phyloP scores from a whole-genome alignment of 2,329 filamentous ascomycete species.

The Blumeria hordei region DNA sequence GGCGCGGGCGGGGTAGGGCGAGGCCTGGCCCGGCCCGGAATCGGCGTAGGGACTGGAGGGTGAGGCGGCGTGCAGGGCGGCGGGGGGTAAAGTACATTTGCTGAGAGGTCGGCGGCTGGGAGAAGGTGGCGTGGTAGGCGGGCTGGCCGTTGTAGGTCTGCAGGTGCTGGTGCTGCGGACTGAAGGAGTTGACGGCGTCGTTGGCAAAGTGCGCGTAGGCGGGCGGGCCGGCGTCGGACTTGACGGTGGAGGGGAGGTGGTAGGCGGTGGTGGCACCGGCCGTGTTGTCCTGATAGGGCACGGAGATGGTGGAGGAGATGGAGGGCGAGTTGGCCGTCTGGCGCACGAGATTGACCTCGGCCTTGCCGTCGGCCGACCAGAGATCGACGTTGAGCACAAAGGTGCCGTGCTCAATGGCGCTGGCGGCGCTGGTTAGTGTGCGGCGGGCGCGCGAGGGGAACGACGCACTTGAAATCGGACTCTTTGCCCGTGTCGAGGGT shows the following conservation, averaged over 20 bases:
- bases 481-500: slow-evolving; percentile 52
- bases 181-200: not conserved
- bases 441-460: not conserved
- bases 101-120: slow-evolving; percentile 16
- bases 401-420: slow-evolving; percentile 43
- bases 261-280: slow-evolving; percentile 7
- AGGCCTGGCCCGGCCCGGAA: slow-evolving; percentile 3
- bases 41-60: slow-evolving; percentile 2
- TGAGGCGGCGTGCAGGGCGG: slow-evolving; percentile 3
- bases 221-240: not conserved
- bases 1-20: slow-evolving; percentile 3
- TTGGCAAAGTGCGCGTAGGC: not conserved
- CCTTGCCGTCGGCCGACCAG: slow-evolving; percentile 33
- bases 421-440: slow-evolving; percentile 13
- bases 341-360: slow-evolving; percentile 44
- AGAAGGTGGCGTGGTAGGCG: slow-evolving; percentile 16
- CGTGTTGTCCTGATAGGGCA: slow-evolving; percentile 35
- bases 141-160: slow-evolving; percentile 4
- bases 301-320: slow-evolving; percentile 58
- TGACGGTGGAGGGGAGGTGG: not conserved
- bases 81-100: slow-evolving; percentile 5
- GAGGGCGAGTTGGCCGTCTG: slow-evolving; percentile 44
- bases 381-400: slow-evolving; percentile 47
- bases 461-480: slow-evolving; percentile 53
- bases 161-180: not conserved